Evolutionary conservation across 2,329 filamentous ascomycete genomes (phyloP).

Genomic region (Pestalotiopsis sp.): DNA sequence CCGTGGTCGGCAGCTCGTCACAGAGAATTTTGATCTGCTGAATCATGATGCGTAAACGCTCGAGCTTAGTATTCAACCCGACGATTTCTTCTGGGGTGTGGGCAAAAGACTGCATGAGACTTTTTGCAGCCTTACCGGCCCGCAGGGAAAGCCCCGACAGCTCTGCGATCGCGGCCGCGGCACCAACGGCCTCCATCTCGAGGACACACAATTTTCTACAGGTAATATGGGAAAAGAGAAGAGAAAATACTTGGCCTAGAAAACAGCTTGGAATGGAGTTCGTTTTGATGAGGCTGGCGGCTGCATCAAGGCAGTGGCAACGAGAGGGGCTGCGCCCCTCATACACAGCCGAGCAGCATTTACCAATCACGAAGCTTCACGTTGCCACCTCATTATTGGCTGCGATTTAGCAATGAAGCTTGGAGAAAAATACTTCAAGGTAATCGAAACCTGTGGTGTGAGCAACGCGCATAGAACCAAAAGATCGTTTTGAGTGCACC

Average conservation of each 20-base stretch:
- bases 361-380: too few relatives aligned
- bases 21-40: background rate
- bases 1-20: background rate
- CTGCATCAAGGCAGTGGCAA: background rate
- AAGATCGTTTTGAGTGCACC: too few relatives aligned
- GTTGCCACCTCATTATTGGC: too few relatives aligned
- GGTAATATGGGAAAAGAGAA: background rate
- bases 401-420: too few relatives aligned
- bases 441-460: too few relatives aligned
- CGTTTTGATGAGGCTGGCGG: background rate
- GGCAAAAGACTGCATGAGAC: background rate
- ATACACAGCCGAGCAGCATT: background rate
- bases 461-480: too few relatives aligned
- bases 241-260: background rate
- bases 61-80: background rate
- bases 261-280: background rate
- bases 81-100: background rate
- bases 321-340: background rate
- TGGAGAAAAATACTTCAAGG: too few relatives aligned
- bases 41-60: background rate
- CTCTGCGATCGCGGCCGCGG: background rate
- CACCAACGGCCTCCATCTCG: background rate
- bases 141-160: background rate
- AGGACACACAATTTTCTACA: background rate
- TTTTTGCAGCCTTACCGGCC: background rate